These are phyloP conservation scores for Candida ficus DNA, from an alignment of 805 yeast species.

Conservation along the genomic window DNA sequence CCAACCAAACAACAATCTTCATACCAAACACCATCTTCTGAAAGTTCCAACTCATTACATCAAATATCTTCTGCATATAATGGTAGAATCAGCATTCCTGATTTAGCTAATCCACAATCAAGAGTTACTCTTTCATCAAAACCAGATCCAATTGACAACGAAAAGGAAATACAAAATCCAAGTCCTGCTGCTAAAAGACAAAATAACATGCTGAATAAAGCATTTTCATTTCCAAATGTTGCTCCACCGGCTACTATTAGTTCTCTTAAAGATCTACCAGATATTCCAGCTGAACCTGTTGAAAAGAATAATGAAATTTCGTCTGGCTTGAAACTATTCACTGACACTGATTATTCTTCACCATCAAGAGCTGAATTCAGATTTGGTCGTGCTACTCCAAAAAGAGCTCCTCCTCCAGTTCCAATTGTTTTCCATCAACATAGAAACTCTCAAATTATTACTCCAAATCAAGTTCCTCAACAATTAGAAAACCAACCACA, in stretches of 20 bases:
- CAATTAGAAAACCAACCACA: not conserved
- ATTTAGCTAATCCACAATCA: conserved; percentile 1
- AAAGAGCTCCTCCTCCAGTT: not conserved
- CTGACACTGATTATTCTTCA: conserved; percentile 1
- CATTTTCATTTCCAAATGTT: conserved; percentile 22
- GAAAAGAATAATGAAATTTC: conserved; percentile 1
- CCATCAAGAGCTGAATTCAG: conserved; percentile 1
- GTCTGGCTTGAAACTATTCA: conserved; percentile 6
- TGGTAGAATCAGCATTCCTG: conserved; percentile 12
- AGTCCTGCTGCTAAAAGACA: conserved; percentile 22
- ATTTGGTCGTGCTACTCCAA: not conserved
- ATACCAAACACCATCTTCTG: too few species aligned
- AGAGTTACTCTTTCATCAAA: not conserved
- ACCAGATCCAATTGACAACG: conserved; percentile 17
- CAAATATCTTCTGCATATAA: not conserved
- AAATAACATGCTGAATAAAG: conserved; percentile 21
- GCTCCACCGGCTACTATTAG: conserved; percentile 6
- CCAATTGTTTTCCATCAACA: not conserved
- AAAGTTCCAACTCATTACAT: too few species aligned
- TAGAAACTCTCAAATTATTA: not conserved
- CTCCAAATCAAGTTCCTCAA: not conserved
- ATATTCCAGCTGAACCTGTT: not conserved
- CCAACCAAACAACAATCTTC: not conserved
- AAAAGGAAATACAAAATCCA: conserved; percentile 22
- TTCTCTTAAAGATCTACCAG: not conserved